Evolutionary conservation across 2,329 filamentous ascomycete genomes (phyloP), one percentile per base, ranked within the genome.

Genomic region (Paracamarosporium sp.): DNA sequence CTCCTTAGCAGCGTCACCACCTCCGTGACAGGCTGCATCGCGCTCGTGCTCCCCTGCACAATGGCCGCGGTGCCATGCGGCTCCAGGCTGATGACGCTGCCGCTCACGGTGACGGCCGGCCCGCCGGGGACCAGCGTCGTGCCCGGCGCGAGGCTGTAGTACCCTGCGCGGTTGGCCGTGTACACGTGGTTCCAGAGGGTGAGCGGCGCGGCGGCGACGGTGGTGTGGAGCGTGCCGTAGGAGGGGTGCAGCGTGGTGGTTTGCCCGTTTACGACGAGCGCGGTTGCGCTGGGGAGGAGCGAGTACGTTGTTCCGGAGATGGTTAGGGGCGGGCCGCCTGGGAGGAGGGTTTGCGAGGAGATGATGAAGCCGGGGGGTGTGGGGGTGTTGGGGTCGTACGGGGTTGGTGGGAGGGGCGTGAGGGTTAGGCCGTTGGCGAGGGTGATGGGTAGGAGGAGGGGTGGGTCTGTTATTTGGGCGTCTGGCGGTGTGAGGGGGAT

Each of bases 91-190:
- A 78, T 44, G 3, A 66, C 69, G 3, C 65, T 72, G 4, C 75
- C 75, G n/a, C 67, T 61, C 2, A 76, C 59, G 1, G 67, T 74
- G 12, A 77, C 71, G 11, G 69, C 62, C 24, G 65, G 60, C 1
- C 78, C 79, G 15, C 80, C 76, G 11, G 74, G 70, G 4, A 71
- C 69, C 15, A 77, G 64, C 4, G 72, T 76, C 15, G 69, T 64
- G n/a, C 75, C 78, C 0, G 71, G 70, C 5, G 63, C 72, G 13
- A 82, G 66, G 25, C 71, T 69, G 67, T 78, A 81, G 50, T 79
- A 77, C 5, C 78, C 79, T 4, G 77, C 77, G 12, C 77, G 74
- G 58, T 81, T 79, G 4, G 77, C 75, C 0, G 78, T 80, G 58
- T 77, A 79, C 1, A 71, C 67, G 5, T 70, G 54, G 12, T 69